Evolutionary conservation across 768 basidiomycete genomes (phyloP), one percentile per base, ranked within the genome.

Genomic region (Mycena crocata): DNA sequence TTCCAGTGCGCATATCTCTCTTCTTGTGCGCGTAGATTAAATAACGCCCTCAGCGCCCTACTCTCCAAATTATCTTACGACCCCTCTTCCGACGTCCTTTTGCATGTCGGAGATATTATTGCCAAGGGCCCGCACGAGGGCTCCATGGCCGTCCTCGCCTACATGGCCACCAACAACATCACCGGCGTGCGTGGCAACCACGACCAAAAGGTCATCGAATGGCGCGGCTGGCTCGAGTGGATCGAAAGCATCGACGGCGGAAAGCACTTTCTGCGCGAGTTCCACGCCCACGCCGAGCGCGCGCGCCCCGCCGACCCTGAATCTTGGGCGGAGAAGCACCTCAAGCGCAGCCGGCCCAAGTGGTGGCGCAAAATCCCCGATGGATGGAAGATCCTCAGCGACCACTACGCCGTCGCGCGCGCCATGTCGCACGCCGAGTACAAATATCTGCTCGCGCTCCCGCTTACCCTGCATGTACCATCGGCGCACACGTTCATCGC

Each of bases 171-270:
- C 12, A 75, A 90, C 71, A 86, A 88, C 55, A 82, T 94, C 45
- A 85, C 85, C 26, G 95, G 95, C 19, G 94, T 98, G 4, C 88
- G 96, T 32, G 96, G 97, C 0, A 99, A 99, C 76, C 94, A 98
- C 74, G 96, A 99, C 79, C 95, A 98, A 78, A 86, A 86, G 67
- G 88, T 96, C 46, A 85, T 98, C 48, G 93, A 97, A 79, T 98
- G 96, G 96, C 84, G 90, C 28, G 81, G 84, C 2, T 99, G 95
- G 94, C 85, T 93, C 55, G 83, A 91, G 21, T 97, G 94, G 94
- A 88, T 96, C 61, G 67, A 77, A 17, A 66, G 77, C 10, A 74
- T 84, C 28, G 78, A 82, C 9, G 85, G 82, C n/a, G 85, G 83
- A 1, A 73, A 57, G 28, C 73, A 80, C 28, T 95, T 93, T 89